Percentiles rank a stretch among this genome's conserved stretches.
phyloP scores from a whole-genome alignment of 352 stramenopile species.

The Globisporangium radiosum region DNA sequence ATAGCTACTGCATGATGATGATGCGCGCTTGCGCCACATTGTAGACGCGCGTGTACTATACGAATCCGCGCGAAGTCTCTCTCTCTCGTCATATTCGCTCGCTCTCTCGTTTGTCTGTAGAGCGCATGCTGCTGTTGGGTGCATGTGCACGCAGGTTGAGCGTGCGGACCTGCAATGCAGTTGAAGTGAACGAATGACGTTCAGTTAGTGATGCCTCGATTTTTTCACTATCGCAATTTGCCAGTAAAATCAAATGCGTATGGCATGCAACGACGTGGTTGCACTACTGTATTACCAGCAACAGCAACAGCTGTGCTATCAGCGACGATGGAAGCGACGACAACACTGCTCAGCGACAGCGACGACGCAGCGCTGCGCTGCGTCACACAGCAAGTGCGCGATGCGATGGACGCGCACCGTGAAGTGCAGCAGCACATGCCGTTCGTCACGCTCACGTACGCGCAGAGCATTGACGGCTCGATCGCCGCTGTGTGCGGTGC shows the following conservation, averaged over 20 bases:
- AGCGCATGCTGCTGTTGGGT: too few relatives aligned
- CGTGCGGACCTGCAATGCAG: too few relatives aligned
- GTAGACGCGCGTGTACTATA: too few relatives aligned
- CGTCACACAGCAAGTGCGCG: slow-evolving; percentile 7
- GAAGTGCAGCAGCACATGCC: slow-evolving; percentile 10
- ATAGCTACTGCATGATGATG: too few relatives aligned
- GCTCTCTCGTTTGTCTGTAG: too few relatives aligned
- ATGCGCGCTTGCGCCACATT: too few relatives aligned
- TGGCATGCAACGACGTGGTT: neutral
- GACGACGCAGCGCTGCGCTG: slow-evolving; percentile 2
- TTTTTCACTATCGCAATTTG: neutral
- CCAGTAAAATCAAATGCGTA: too few relatives aligned
- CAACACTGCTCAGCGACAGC: neutral
- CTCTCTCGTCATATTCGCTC: too few relatives aligned
- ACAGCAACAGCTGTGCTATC: neutral
- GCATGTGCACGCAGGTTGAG: too few relatives aligned
- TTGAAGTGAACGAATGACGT: neutral
- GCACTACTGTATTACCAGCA: neutral
- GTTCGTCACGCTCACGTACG: slow-evolving; percentile 83
- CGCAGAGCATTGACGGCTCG: slow-evolving; percentile 86
- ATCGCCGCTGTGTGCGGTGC: slow-evolving; percentile 59
- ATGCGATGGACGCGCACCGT: slow-evolving; percentile 1
- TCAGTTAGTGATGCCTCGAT: neutral
- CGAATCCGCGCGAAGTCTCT: too few relatives aligned
- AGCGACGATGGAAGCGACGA: neutral